phyloP scores from a whole-genome alignment of 108 stramenopile species.

The Skeletonema marinoi region DNA sequence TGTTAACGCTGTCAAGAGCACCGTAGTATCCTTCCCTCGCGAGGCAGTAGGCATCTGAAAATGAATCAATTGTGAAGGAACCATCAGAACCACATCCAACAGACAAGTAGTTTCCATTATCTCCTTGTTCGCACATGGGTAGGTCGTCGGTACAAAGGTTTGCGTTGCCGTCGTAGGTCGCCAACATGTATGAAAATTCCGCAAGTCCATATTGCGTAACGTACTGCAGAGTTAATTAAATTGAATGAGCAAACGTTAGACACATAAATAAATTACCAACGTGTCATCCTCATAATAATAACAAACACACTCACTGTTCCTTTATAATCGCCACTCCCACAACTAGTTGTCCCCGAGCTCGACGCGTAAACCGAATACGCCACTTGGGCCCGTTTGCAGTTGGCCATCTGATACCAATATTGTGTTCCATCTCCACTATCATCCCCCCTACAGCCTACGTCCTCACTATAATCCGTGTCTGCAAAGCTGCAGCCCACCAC shows the following conservation, averaged over 20 bases:
- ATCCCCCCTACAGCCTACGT: constrained; percentile 70
- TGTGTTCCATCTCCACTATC: constrained; percentile 77
- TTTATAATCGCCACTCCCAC: constrained; percentile 59
- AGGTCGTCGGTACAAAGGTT: constrained; percentile 37
- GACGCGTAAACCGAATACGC: constrained; percentile 79
- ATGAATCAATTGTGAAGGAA: constrained; percentile 67
- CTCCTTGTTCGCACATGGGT: constrained; percentile 64
- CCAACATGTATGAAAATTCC: constrained; percentile 72
- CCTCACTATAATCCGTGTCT: constrained; percentile 64
- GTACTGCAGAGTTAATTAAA: constrained; percentile 46
- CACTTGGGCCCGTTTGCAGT: constrained; percentile 81
- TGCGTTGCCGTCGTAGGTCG: constrained; percentile 56
- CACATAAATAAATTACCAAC: neutral
- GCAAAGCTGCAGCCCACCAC: constrained; percentile 80
- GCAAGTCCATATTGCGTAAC: constrained; percentile 69
- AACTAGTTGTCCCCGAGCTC: constrained; percentile 44
- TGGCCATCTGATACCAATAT: constrained; percentile 90
- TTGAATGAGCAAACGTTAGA: too few relatives aligned
- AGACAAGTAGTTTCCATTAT: constrained; percentile 66
- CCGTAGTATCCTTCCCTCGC: constrained; percentile 61
- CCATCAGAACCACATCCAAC: constrained; percentile 69
- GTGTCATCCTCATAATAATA: neutral
- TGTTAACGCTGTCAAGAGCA: constrained; percentile 60
- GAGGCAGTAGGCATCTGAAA: constrained; percentile 77
- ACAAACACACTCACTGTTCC: constrained; percentile 69